A percentile compares a stretch with the other conserved stretches of the same genome.
Conservation (phyloP, 1,284 basidiomycete genomes). For the Cutaneotrichosporon spelunceum region DNA sequence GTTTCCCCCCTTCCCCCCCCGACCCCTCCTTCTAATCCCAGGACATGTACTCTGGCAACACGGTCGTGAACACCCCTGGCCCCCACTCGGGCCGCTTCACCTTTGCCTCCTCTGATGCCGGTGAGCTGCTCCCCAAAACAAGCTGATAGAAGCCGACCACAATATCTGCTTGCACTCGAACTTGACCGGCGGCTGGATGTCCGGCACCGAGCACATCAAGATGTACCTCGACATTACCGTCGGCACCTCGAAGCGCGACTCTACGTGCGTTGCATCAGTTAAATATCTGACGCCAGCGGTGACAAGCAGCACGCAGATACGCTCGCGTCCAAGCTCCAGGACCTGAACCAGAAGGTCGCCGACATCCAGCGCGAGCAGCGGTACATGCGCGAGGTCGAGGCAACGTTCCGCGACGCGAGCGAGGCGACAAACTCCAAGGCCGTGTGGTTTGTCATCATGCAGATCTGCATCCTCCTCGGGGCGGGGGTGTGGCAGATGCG, state of each 20-base stretch:
- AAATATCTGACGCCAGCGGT: neutral
- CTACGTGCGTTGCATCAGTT: conserved; percentile 19
- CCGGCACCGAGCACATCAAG: conserved; percentile 75
- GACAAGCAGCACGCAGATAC: conserved; percentile 71
- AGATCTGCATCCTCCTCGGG: conserved; percentile 76
- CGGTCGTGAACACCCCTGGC: conserved; percentile 80
- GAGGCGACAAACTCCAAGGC: conserved; percentile 84
- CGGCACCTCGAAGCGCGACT: conserved; percentile 76
- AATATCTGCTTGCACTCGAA: conserved; percentile 91
- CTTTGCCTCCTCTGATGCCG: conserved; percentile 89
- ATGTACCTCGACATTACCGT: conserved; percentile 93
- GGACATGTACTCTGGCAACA: conserved; percentile 37
- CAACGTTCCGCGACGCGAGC: conserved; percentile 82
- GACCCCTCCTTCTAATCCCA: conserved; percentile 12
- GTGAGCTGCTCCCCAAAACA: conserved; percentile 16
- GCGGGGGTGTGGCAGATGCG: conserved; percentile 91
- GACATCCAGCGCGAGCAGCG: conserved; percentile 95
- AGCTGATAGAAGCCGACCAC: conserved; percentile 68
- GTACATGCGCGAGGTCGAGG: conserved; percentile 93
- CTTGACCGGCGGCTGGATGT: conserved; percentile 76
- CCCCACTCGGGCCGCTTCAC: conserved; percentile 89
- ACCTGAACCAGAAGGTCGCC: conserved; percentile 87
- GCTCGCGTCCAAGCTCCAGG: conserved; percentile 78
- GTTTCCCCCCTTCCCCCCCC: too few relatives aligned
- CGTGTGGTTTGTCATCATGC: conserved; percentile 86